Percentiles rank a stretch among this genome's conserved stretches.
Evolutionary conservation across 139 green algal species (phyloP).

Genomic region (Penium margaritaceum): DNA sequence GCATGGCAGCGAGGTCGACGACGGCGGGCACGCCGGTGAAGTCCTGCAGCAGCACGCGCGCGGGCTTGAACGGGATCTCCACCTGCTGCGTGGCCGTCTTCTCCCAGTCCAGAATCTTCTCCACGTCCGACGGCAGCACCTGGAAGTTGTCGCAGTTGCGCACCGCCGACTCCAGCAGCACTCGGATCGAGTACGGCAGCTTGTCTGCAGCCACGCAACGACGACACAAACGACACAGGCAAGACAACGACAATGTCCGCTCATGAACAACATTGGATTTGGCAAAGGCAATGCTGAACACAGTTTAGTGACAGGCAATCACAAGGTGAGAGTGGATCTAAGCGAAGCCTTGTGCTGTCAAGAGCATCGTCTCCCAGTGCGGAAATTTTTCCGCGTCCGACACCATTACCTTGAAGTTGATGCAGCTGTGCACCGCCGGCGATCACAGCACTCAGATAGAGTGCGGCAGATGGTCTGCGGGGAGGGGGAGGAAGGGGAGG

Average conservation of each 20-base stretch:
- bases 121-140: constrained; percentile 33
- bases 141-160: constrained; percentile 50
- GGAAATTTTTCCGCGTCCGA: background rate
- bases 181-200: constrained; percentile 44
- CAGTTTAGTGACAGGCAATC: background rate
- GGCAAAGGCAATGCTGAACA: background rate
- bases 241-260: no score
- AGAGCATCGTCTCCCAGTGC: background rate
- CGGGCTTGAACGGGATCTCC: constrained; percentile 49
- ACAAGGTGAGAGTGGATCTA: no score
- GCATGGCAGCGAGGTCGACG: constrained; percentile 52
- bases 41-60: constrained; percentile 48
- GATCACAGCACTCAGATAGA: background rate
- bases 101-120: constrained; percentile 49
- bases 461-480: background rate
- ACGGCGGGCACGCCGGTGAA: constrained; percentile 50
- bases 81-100: constrained; percentile 47
- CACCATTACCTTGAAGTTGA: background rate
- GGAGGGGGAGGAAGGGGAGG: no score
- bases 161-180: constrained; percentile 43
- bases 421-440: background rate
- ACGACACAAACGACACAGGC: no score
- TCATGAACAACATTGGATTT: no score
- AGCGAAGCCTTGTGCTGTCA: no score
- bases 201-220: constrained; percentile 33